Conservation (phyloP, 106 monocot genomes). For the Dendrobium nobile region DNA sequence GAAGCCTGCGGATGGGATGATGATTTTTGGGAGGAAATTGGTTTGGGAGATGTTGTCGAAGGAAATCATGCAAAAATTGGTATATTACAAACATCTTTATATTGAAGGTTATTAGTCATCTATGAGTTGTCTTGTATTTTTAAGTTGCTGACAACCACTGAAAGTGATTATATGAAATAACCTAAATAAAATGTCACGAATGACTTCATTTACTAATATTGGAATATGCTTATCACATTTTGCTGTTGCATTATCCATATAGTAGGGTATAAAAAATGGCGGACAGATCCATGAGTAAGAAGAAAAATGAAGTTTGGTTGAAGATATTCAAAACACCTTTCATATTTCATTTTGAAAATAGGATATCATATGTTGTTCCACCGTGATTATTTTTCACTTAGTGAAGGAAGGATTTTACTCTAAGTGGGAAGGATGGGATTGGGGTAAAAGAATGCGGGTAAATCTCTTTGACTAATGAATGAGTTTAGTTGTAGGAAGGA, state of each 20-base stretch:
- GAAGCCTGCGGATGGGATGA: slow-evolving; percentile 98
- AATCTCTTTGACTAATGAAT: no score
- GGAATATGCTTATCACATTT: neutral
- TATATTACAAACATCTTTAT: slow-evolving; percentile 16
- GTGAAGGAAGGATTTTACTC: neutral
- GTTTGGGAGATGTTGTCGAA: slow-evolving; percentile 81
- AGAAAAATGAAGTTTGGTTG: neutral
- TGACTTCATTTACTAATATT: neutral
- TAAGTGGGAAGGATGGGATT: neutral
- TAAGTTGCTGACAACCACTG: neutral
- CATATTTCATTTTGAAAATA: neutral
- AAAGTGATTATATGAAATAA: neutral
- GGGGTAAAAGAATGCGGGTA: neutral
- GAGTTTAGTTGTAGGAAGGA: no score
- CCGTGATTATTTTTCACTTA: neutral
- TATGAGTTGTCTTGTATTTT: slow-evolving; percentile 1
- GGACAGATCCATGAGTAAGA: neutral
- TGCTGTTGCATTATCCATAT: neutral
- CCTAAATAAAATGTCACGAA: neutral
- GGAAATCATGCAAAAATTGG: slow-evolving; percentile 95
- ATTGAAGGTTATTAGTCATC: neutral
- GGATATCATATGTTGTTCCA: neutral
- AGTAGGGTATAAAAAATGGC: neutral
- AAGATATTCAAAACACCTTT: neutral
- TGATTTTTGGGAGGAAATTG: slow-evolving; percentile 93